Evolutionary conservation across 2,329 filamentous ascomycete genomes (phyloP), one percentile per base, ranked within the genome.

Genomic region (Epichloe festucae): DNA sequence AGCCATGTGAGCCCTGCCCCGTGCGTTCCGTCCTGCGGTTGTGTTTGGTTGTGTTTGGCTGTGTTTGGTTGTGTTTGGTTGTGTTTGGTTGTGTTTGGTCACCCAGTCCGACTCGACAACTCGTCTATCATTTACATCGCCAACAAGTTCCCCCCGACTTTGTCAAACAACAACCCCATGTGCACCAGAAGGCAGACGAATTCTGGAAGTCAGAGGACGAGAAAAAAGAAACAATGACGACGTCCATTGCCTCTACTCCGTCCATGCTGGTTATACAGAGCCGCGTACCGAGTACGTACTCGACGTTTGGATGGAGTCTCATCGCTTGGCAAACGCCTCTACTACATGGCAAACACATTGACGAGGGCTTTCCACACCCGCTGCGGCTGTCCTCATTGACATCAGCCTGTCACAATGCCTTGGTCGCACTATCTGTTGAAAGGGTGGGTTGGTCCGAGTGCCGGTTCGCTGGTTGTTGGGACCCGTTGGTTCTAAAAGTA

Each of bases 401-500:
- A 31, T 52, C 34, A 44, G 46, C 50, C 50, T 52, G 38, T 27
- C 50, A 35, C 8, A 49, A 49, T 49, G 50, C 46, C 50, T 52
- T 41, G 35, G 39, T 14, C 31, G 45, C 27, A 10, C 41, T 10
- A 43, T n/a, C 15, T 23, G 36, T 5, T 15, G 46, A 45, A 36
- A 34, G 44, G 50, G 46, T 44, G 45, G 50, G 50, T 52, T 52
- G 50, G 45, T 15, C 43, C 42, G 51, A 42, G 46, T 43, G 48
- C 52, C 48, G 48, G 44, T 44, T 45, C 41, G 46, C 46, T 40
- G 46, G 23, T 19, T 44, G 34, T 34, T 31, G 31, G 39, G 5
- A 7, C 35, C 21, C 7, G 36, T 47, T 47, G 49, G 49, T 35
- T 48, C 44, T 23, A 48, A 39, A 36, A 39, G 31, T n/a, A 41